These are phyloP conservation scores for Gossypium anomalum DNA, from an alignment of 345 rosid species.

Conservation along the genomic window DNA sequence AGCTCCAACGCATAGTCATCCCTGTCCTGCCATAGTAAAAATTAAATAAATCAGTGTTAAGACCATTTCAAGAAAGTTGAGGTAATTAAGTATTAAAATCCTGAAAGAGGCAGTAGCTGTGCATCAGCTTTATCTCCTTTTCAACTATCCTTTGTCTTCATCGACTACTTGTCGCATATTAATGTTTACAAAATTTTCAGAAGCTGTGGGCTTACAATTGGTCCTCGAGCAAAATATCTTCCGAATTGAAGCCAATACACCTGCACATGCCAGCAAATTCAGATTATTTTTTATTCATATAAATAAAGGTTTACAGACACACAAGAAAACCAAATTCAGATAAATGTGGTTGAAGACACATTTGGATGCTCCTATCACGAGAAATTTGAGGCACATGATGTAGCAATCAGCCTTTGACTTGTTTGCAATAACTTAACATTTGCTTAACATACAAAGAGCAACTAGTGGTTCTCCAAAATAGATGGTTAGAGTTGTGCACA, in stretches of 20 bases:
- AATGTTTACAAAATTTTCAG: neutral
- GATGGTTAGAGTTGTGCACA: slow-evolving; percentile 12
- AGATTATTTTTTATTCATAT: neutral
- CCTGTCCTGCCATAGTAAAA: slow-evolving; percentile 55
- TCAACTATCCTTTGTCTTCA: neutral
- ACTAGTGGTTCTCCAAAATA: neutral
- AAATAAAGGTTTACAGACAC: neutral
- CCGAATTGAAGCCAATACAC: slow-evolving; percentile 99
- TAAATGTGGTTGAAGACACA: neutral
- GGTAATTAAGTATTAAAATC: neutral
- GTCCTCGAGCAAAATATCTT: slow-evolving; percentile 98
- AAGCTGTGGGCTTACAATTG: slow-evolving; percentile 58
- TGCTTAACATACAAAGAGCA: neutral
- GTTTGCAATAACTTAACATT: neutral
- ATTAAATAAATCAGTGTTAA: slow-evolving; percentile 10
- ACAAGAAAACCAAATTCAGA: neutral
- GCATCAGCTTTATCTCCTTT: neutral
- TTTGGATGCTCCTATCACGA: neutral
- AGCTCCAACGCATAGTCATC: slow-evolving; percentile 94
- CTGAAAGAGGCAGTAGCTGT: slow-evolving; percentile 2
- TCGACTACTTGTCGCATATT: neutral
- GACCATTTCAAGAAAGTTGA: neutral
- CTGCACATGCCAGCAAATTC: slow-evolving; percentile 34
- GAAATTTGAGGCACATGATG: neutral
- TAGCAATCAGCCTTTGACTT: neutral